Conservation (phyloP, 306 rosid genomes). For the Notholithocarpus densiflorus region DNA sequence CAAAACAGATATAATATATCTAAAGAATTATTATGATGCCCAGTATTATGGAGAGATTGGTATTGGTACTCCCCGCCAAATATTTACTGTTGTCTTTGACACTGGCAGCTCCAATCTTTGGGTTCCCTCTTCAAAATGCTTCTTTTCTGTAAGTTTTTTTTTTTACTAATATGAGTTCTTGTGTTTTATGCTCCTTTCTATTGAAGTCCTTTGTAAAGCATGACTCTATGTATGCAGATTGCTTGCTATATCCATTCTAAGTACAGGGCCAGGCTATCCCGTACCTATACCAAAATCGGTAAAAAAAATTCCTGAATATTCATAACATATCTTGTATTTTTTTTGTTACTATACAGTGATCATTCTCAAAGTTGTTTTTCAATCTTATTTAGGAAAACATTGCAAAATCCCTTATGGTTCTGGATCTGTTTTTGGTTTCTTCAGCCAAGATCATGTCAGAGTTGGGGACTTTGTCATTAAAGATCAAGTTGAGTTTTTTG, state of each 20-base stretch:
- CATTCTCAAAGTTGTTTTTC: constrained; percentile 4
- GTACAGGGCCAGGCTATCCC: constrained; percentile 50
- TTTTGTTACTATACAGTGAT: neutral
- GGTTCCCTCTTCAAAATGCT: constrained; percentile 78
- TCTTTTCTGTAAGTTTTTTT: constrained; percentile 53
- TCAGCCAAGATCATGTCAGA: constrained; percentile 37
- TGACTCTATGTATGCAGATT: constrained; percentile 52
- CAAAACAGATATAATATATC: constrained; percentile 30
- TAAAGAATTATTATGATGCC: constrained; percentile 64
- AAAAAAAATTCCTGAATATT: neutral
- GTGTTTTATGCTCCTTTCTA: constrained; percentile 2
- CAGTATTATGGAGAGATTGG: constrained; percentile 74
- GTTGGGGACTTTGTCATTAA: constrained; percentile 37
- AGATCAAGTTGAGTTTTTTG: constrained; percentile 35
- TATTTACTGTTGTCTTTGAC: constrained; percentile 65
- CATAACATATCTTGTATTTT: neutral
- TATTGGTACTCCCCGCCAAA: constrained; percentile 72
- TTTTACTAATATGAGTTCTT: neutral
- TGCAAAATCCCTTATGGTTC: constrained; percentile 48
- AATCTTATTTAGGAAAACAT: constrained; percentile 33
- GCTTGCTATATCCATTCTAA: constrained; percentile 68
- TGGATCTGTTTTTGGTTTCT: constrained; percentile 49
- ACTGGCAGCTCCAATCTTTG: constrained; percentile 79
- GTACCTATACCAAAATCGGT: constrained; percentile 47
- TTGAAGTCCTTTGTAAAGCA: constrained; percentile 11